A percentile compares a stretch with the other conserved stretches of the same genome.
phyloP scores from a whole-genome alignment of 1,139 yeast species.

The Yamadazyma kanchanaburiensis region DNA sequence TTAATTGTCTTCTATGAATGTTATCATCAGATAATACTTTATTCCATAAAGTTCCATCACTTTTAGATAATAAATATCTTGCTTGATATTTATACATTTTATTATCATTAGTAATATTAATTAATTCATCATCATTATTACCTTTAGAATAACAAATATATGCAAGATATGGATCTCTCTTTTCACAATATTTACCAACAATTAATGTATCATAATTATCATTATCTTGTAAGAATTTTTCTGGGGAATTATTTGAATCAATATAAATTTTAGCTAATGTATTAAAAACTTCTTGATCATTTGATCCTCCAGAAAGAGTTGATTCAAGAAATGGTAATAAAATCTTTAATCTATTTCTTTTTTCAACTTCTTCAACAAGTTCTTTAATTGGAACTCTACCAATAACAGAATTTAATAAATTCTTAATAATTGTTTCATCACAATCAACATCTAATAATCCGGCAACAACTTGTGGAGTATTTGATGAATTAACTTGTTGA shows the following conservation, averaged over 20 bases:
- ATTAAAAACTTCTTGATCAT: slow-evolving; percentile 88
- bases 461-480: slow-evolving; percentile 95
- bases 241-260: slow-evolving; percentile 96
- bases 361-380: slow-evolving; percentile 91
- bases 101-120: slow-evolving; percentile 91
- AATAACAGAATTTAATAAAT: slow-evolving; percentile 75
- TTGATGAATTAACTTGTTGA: slow-evolving; percentile 92
- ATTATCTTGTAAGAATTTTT: slow-evolving; percentile 91
- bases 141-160: slow-evolving; percentile 97
- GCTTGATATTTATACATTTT: slow-evolving; percentile 99
- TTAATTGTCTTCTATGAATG: slow-evolving; percentile 81
- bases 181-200: slow-evolving; percentile 98
- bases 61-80: slow-evolving; percentile 81
- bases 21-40: slow-evolving; percentile 73
- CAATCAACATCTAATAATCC: slow-evolving; percentile 96
- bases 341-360: slow-evolving; percentile 89
- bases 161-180: slow-evolving; percentile 97
- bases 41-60: slow-evolving; percentile 80
- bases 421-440: slow-evolving; percentile 84
- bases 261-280: slow-evolving; percentile 97
- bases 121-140: slow-evolving; percentile 81
- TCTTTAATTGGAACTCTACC: slow-evolving; percentile 94
- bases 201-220: slow-evolving; percentile 83
- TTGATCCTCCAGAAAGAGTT: slow-evolving; percentile 81
- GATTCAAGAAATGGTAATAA: slow-evolving; percentile 91